Percentiles rank a stretch among this genome's conserved stretches.
Conservation (phyloP, 345 rosid genomes). For the Reutealis trisperma region DNA sequence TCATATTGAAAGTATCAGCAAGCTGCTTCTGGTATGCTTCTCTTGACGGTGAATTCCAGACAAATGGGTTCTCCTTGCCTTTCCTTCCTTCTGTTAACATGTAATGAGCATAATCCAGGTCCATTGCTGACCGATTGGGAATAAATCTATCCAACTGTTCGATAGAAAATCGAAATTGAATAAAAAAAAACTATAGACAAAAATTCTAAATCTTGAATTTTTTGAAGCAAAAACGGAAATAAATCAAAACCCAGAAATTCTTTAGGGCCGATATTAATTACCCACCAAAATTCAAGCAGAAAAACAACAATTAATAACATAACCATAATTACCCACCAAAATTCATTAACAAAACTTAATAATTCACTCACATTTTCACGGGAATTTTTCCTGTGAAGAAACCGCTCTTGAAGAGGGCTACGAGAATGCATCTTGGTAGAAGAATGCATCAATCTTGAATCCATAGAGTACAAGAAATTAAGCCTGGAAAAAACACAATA, state of each 20-base stretch:
- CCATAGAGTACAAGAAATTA: background rate
- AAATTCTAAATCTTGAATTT: background rate
- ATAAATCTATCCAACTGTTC: conserved; percentile 69
- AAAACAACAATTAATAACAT: background rate
- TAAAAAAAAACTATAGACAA: background rate
- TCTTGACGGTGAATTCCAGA: conserved; percentile 51
- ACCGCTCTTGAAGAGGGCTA: conserved; percentile 19
- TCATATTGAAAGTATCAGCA: conserved; percentile 62
- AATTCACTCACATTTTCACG: conserved; percentile 18
- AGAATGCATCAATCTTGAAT: background rate
- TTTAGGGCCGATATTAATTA: background rate
- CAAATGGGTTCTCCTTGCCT: conserved; percentile 40
- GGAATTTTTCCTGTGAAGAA: conserved; percentile 8
- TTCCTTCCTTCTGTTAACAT: conserved; percentile 56
- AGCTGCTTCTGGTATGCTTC: conserved; percentile 67
- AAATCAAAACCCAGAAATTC: background rate
- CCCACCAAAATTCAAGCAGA: background rate
- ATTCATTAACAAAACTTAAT: background rate
- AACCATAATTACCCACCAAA: background rate
- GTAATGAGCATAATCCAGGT: conserved; percentile 63
- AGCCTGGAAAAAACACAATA: conserved; percentile 2
- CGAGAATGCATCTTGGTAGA: conserved; percentile 10
- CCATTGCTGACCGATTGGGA: conserved; percentile 76
- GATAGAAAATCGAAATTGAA: background rate
- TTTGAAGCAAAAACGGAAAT: too few species aligned